Percentiles rank a stretch among this genome's conserved stretches.
Conservation (phyloP, 1,284 basidiomycete species). For the Wallemia mellicola region DNA sequence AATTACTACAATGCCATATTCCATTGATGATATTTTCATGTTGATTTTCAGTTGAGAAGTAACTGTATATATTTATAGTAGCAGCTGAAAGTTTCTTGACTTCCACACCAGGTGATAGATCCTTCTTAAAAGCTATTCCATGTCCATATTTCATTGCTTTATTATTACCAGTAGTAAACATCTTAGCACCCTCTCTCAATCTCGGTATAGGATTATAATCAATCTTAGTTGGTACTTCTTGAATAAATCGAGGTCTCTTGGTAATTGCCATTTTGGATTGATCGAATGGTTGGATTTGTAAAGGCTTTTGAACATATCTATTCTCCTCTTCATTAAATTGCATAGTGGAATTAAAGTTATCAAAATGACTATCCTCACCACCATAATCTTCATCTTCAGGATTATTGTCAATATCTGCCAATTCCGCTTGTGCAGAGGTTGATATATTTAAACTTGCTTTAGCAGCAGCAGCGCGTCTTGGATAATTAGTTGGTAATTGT, state of each 20-base stretch:
- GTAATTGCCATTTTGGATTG: background rate
- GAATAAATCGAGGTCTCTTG: background rate
- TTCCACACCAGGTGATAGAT: slow-evolving; percentile 3
- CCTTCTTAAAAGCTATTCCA: background rate
- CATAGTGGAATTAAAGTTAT: background rate
- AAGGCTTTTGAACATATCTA: background rate
- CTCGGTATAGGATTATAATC: slow-evolving; percentile 1
- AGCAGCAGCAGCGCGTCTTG: background rate
- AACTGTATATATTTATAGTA: slow-evolving; percentile 1
- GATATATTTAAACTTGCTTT: background rate
- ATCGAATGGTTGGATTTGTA: background rate
- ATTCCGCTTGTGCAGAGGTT: background rate
- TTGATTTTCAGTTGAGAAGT: slow-evolving; percentile 35
- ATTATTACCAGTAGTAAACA: slow-evolving; percentile 1
- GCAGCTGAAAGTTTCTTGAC: slow-evolving; percentile 2
- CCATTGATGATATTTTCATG: slow-evolving; percentile 52
- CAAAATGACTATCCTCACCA: background rate
- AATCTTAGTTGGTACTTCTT: background rate
- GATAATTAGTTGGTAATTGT: background rate
- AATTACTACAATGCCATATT: slow-evolving; percentile 74
- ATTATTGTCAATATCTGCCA: background rate
- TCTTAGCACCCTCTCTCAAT: background rate
- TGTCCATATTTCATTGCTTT: slow-evolving; percentile 2
- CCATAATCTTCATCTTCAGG: background rate
- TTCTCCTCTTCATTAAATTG: background rate